Evolutionary conservation across 1,284 basidiomycete species (phyloP).

Genomic region (Vanrija humicola): DNA sequence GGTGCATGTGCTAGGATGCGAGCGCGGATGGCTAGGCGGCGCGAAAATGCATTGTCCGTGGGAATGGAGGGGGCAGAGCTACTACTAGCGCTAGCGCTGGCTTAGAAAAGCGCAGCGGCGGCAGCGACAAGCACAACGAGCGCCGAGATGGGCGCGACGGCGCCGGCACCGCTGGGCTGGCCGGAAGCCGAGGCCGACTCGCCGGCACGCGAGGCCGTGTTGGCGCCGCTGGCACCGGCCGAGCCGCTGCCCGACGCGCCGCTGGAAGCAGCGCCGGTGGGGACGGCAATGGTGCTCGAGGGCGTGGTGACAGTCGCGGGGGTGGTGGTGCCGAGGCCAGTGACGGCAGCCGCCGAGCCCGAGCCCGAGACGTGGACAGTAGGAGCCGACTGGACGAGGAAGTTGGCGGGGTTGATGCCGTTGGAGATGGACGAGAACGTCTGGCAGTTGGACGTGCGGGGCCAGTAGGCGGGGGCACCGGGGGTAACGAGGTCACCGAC

Average conservation of each 20-base stretch:
- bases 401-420: conserved; percentile 28
- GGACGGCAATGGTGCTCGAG: no score
- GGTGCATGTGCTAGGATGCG: no score
- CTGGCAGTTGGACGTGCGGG: conserved; percentile 23
- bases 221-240: neutral
- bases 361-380: conserved; percentile 18
- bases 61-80: no score
- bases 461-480: conserved; percentile 10
- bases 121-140: neutral
- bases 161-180: neutral
- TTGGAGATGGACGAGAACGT: conserved; percentile 18
- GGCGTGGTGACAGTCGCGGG: no score
- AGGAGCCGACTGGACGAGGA: conserved; percentile 26
- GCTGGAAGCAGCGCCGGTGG: no score
- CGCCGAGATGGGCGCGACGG: no score
- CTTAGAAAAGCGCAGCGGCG: conserved; percentile 17
- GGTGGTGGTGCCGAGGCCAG: no score
- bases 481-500: conserved; percentile 23
- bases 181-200: no score
- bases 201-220: no score
- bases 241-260: no score
- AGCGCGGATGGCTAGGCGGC: conserved; percentile 11
- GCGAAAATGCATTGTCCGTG: no score
- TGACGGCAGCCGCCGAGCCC: conserved; percentile 11
- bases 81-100: neutral